Base-by-base conservation (phyloP, 805 yeast genomes). In the Phaffomyces antillensis region DNA sequence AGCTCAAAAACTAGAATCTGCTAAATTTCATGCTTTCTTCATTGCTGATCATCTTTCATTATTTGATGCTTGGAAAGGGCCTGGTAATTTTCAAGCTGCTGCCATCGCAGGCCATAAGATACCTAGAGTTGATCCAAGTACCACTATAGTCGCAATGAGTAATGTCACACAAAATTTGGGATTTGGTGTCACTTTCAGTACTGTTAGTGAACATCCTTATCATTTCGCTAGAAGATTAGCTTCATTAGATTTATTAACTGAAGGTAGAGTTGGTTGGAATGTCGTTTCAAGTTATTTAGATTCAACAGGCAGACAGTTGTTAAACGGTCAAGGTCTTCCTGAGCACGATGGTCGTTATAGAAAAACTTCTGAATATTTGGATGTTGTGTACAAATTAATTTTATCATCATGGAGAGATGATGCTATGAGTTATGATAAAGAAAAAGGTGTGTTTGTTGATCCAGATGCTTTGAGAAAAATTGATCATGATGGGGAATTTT, bases 221-320 rank as follows among this genome's bases (percentile, higher is more conserved):
- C 66, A 59, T 45, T 60, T 68, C 17, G 62, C 71, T 13, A 58
- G 72, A 52, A 55, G 70, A 41, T 48, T 68, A 32, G 66, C 70
- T 4, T 62, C 74, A 1, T 55, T 68, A 39, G 73, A 69, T 46
- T 72, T 68, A 42, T 55, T 68, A 42, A 63, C 72, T 5, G 56
- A 61, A 20, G 73, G 74, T 17, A 58, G 73, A 50, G 50, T 69
- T 42, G 73, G 73, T 28, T 69, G 74, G 74, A 69, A 70, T 47
- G 59, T 69, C 9, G 74, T 69, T 16, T 58, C 69, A 6, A 60
- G 68, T 7, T 67, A 69, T 44, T 52, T 68, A 36, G 67, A 65
- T 31, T 59, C 66, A 48, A 71, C 71, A 4, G 64, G 72, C 5
- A 52, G 66, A 47, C 65, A 67, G 42, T 51, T 65, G 24, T 49